phyloP scores from a whole-genome alignment of 495 filamentous ascomycete genomes.

The Hypomontagnella submonticulosa region DNA sequence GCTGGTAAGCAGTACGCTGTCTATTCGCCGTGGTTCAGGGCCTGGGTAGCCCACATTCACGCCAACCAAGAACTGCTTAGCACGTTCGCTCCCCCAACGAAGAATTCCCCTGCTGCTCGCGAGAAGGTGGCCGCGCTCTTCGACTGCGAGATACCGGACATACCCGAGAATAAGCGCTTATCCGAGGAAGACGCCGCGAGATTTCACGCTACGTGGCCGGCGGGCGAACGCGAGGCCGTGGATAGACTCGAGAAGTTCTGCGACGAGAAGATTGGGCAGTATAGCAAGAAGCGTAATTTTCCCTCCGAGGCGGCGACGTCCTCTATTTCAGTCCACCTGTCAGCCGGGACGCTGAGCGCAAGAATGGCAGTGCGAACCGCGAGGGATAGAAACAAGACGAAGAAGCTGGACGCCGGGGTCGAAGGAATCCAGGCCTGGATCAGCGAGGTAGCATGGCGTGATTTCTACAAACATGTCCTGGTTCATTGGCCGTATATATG shows the following conservation, averaged over 20 bases:
- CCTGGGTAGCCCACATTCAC: slow-evolving; percentile 79
- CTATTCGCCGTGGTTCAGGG: slow-evolving; percentile 82
- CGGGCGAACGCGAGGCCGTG: slow-evolving; percentile 81
- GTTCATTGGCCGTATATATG: slow-evolving; percentile 90
- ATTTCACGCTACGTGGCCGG: slow-evolving; percentile 73
- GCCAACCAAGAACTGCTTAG: slow-evolving; percentile 72
- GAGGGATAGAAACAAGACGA: slow-evolving; percentile 72
- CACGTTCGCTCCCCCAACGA: slow-evolving; percentile 65
- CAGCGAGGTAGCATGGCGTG: slow-evolving; percentile 88
- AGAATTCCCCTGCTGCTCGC: slow-evolving; percentile 68
- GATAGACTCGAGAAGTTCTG: slow-evolving; percentile 76
- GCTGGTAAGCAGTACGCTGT: slow-evolving; percentile 83
- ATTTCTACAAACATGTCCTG: slow-evolving; percentile 92
- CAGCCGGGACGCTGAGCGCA: slow-evolving; percentile 79
- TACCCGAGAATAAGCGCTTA: slow-evolving; percentile 73
- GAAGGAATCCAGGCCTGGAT: slow-evolving; percentile 81
- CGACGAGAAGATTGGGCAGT: slow-evolving; percentile 68
- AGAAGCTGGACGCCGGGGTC: slow-evolving; percentile 74
- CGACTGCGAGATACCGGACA: slow-evolving; percentile 67
- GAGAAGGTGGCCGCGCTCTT: slow-evolving; percentile 70
- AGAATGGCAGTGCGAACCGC: slow-evolving; percentile 77
- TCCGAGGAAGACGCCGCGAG: slow-evolving; percentile 66
- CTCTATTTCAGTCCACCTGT: slow-evolving; percentile 81
- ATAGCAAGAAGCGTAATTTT: slow-evolving; percentile 70
- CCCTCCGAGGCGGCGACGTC: slow-evolving; percentile 72